Evolutionary conservation across 352 stramenopile species (phyloP), one percentile per base, ranked within the genome.

Genomic region (Phytophthora palmivora): DNA sequence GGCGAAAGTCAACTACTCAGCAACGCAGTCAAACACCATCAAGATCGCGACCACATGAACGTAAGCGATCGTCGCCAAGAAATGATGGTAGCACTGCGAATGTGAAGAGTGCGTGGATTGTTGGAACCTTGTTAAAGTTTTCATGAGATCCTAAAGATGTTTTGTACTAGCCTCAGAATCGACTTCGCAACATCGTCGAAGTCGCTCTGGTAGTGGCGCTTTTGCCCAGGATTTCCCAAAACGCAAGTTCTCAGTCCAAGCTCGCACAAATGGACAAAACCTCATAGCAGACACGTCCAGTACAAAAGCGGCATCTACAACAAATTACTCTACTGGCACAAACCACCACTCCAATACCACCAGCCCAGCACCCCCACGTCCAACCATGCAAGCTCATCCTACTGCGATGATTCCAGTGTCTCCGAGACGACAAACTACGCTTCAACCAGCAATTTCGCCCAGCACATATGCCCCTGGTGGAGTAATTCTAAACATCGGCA

Each of bases 401-500:
- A 36, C 19, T n/a, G 58, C 58, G 18, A 14, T 21, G 19, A 26
- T 41, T 18, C 22, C 14, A 34, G 16, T 48, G 37, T 63, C 66
- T 24, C 26, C 55, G n/a, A 70, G 55, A 34, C 38, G 55, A 52
- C 49, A 61, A 48, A 33, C 19, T 38, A 32, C 15, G 11, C 16
- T 60, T 19, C 44, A 68, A 6, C 49, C 46, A 50, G 21, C 24
- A 6, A 47, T 11, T 38, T 63, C 71, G 8, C 48, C 61, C 8
- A 59, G 59, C 14, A 24, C 49, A 3, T 67, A 58, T 32, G 18
- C 49, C 16, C 43, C 24, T 8, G 36, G 39, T 14, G 65, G 51
- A 3, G 65, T 74, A 10, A 72, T 72, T 51, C 45, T 78, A 10
- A 74, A 33, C n/a, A 49, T 76, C 21, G 72, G 66, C 4, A 54